Evolutionary conservation across 805 yeast genomes (phyloP), one percentile per base, ranked within the genome.

Genomic region (Metschnikowia dekortorum): DNA sequence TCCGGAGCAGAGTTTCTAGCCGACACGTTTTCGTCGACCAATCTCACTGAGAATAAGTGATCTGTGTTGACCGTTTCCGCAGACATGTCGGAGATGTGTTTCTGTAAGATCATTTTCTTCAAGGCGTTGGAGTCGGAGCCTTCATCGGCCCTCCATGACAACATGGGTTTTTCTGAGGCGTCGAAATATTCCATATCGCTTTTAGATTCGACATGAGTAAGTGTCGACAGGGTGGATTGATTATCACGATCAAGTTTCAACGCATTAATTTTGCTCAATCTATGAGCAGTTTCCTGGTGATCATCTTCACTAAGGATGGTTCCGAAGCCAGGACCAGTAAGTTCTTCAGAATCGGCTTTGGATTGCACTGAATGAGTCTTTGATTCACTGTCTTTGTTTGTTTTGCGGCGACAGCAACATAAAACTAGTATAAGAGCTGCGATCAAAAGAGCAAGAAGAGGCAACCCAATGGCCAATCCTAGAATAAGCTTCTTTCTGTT

Each of bases 381-480:
- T 9, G 46, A 39, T 36, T 47, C 48, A 59, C 39, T 61, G 8
- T 57, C 53, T 9, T 55, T 54, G 9, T 48, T 48, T 29, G 59
- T 59, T 44, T 64, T 74, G 54, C 58, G 71, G 59, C 52, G 76
- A 59, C 82, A 82, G 60, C 88, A 80, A 55, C 70, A 69, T 57
- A 78, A 73, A 53, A 85, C 69, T 5, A 89, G 45, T 2, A 84
- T 32, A 1, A 79, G 46, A 0, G 71, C 73, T 0, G 81, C 76
- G 2, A 82, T 56, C 8, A 83, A 58, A 0, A 87, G 58, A 1
- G 77, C 76, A 3, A 81, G 68, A 0, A 78, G 62, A 1, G 96
- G 96, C 43, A 94, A 76, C 1, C 85, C 88, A n/a, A 87, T 91
- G 49, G 97, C 97, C 52, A 91, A 78, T 1, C 91, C 96, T 62